Evolutionary conservation across 202 grass and related monocot species (phyloP).

Genomic region (Miscanthus sacchariflorus): DNA sequence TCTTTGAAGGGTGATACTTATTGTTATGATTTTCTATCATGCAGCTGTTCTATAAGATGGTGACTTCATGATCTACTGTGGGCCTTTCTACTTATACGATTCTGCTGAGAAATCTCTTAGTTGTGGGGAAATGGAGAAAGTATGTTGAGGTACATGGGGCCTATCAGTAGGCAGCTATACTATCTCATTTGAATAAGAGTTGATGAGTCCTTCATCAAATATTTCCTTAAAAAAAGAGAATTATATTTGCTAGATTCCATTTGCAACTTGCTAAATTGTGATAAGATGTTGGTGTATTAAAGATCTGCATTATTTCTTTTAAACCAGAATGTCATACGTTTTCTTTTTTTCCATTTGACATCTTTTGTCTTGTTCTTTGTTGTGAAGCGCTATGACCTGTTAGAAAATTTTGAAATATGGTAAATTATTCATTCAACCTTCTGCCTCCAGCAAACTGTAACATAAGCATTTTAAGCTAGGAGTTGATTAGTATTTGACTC

Average conservation of each 20-base stretch:
- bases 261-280: constrained; percentile 17
- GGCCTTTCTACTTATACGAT: constrained; percentile 70
- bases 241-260: constrained; percentile 26
- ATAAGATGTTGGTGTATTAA: constrained; percentile 6
- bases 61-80: constrained; percentile 61
- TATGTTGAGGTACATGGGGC: constrained; percentile 74
- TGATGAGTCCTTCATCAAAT: background rate
- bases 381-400: constrained; percentile 30
- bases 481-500: constrained; percentile 1
- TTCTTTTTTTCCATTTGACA: constrained; percentile 3
- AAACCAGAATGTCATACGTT: background rate
- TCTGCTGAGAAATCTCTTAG: constrained; percentile 83
- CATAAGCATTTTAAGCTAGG: constrained; percentile 28
- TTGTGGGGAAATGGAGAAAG: constrained; percentile 93
- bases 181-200: constrained; percentile 31
- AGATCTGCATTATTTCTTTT: background rate
- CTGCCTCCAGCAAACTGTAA: constrained; percentile 18
- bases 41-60: constrained; percentile 84
- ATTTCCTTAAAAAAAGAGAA: background rate
- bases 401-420: background rate
- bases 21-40: constrained; percentile 38
- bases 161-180: constrained; percentile 16
- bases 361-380: constrained; percentile 21
- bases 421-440: background rate
- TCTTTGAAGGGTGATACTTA: constrained; percentile 33